These are phyloP conservation scores for Penicillium sp. DNA, from an alignment of 2,329 filamentous ascomycete species.

Conservation along the genomic window DNA sequence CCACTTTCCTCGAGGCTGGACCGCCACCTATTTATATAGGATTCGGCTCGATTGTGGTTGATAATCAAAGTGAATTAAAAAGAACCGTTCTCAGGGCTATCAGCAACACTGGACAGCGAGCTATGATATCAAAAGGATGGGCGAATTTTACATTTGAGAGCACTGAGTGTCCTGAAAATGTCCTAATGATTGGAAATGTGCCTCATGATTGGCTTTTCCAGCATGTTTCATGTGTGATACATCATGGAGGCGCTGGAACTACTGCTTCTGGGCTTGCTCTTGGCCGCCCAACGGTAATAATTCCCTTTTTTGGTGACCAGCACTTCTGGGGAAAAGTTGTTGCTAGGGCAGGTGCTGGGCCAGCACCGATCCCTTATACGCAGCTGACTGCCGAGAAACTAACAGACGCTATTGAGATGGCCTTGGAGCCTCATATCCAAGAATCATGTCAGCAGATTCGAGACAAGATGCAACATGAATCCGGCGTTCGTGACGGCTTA, in stretches of 20 bases:
- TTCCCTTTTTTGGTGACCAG: slow-evolving; percentile 86
- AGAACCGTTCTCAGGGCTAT: slow-evolving; percentile 70
- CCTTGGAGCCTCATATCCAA: slow-evolving; percentile 59
- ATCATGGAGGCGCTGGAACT: slow-evolving; percentile 87
- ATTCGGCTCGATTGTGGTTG: slow-evolving; percentile 79
- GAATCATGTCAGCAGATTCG: slow-evolving; percentile 59
- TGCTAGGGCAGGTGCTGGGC: slow-evolving; percentile 68
- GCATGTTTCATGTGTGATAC: slow-evolving; percentile 75
- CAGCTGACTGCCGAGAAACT: slow-evolving; percentile 65
- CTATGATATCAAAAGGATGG: slow-evolving; percentile 84
- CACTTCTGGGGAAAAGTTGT: slow-evolving; percentile 81
- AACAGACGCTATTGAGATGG: slow-evolving; percentile 61
- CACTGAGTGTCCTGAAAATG: slow-evolving; percentile 66
- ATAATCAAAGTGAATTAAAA: slow-evolving; percentile 70
- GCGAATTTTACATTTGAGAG: slow-evolving; percentile 75
- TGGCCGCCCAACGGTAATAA: slow-evolving; percentile 75
- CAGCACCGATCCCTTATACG: slow-evolving; percentile 67
- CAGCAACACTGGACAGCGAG: slow-evolving; percentile 65
- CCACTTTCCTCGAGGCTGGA: slow-evolving; percentile 64
- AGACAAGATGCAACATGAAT: slow-evolving; percentile 63
- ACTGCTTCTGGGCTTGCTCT: slow-evolving; percentile 81
- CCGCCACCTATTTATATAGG: slow-evolving; percentile 77
- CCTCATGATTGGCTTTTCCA: slow-evolving; percentile 90
- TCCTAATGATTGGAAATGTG: slow-evolving; percentile 81
- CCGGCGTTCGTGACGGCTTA: slow-evolving; percentile 61